Evolutionary conservation across 164 flowering plant species (phyloP).

Genomic region (Vitis labrusca): DNA sequence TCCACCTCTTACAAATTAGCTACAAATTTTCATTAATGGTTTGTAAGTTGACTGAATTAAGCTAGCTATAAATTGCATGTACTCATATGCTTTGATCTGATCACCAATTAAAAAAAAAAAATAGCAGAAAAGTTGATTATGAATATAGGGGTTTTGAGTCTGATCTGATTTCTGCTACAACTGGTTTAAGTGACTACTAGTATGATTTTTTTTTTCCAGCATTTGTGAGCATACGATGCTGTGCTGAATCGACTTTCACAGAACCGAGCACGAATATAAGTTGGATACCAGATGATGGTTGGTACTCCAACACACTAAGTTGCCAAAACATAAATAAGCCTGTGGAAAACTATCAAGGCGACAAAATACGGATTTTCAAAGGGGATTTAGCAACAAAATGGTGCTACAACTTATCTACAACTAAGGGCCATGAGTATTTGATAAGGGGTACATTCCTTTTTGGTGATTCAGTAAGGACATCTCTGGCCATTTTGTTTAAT

Average conservation of each 20-base stretch:
- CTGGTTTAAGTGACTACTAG: too few species aligned
- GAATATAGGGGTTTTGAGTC: not conserved
- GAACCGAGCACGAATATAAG: conserved; percentile 33
- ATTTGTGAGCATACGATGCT: conserved; percentile 58
- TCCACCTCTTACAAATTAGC: too few species aligned
- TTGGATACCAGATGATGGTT: conserved; percentile 46
- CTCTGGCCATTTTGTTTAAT: conserved; percentile 19
- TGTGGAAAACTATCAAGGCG: conserved; percentile 7
- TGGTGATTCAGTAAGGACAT: conserved; percentile 12
- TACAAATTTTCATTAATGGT: too few species aligned
- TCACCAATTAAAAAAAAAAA: not conserved
- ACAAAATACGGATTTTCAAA: conserved; percentile 28
- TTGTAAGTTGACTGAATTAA: too few species aligned
- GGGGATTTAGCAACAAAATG: conserved; percentile 34
- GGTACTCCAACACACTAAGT: conserved; percentile 22
- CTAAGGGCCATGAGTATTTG: conserved; percentile 36
- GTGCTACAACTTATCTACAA: conserved; percentile 54
- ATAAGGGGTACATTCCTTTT: conserved; percentile 52
- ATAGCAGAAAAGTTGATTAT: too few species aligned
- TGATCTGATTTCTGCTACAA: not conserved
- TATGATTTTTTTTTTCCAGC: conserved; percentile 25
- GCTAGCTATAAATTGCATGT: not conserved
- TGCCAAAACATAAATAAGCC: conserved; percentile 28
- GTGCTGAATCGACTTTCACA: conserved; percentile 38
- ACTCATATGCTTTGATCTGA: not conserved